Conservation (phyloP, 148 eudicot genomes). For the Salicornia ramosissima region DNA sequence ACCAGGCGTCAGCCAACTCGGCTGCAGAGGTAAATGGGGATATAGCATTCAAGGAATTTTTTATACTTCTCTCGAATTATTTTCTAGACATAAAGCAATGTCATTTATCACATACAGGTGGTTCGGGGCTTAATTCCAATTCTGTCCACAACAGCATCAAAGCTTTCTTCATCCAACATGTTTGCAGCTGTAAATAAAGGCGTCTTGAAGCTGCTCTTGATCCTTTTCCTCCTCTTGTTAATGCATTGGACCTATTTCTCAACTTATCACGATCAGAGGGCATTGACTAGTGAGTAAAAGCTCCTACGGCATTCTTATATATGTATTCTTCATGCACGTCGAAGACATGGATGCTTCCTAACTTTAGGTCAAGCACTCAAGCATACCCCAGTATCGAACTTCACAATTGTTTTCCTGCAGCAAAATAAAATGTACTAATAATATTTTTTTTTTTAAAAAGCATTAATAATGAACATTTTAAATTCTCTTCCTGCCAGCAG, state of each 20-base stretch:
- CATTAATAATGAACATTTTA: background rate
- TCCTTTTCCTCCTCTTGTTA: constrained; percentile 11
- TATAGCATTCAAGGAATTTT: background rate
- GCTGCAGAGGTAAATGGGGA: constrained; percentile 45
- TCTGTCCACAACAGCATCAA: background rate
- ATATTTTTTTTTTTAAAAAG: too few relatives aligned
- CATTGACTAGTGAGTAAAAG: constrained; percentile 13
- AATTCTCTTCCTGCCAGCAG: background rate
- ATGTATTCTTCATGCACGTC: background rate
- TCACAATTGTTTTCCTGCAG: too few relatives aligned
- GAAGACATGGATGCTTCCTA: background rate
- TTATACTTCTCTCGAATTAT: background rate
- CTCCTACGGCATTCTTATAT: background rate
- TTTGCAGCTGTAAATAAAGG: constrained; percentile 1
- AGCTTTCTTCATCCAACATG: constrained; percentile 16
- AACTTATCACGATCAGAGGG: constrained; percentile 10
- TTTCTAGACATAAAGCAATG: constrained; percentile 13
- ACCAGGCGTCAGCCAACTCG: constrained; percentile 48
- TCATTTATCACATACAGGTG: constrained; percentile 37
- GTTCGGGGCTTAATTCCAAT: constrained; percentile 47
- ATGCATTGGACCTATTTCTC: constrained; percentile 18
- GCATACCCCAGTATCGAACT: background rate
- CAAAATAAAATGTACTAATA: too few relatives aligned
- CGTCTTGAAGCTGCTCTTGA: constrained; percentile 15
- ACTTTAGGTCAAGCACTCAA: constrained; percentile 10